Evolutionary conservation across 2,329 filamentous ascomycete genomes (phyloP).

Genomic region (Epichloe gansuensis): DNA sequence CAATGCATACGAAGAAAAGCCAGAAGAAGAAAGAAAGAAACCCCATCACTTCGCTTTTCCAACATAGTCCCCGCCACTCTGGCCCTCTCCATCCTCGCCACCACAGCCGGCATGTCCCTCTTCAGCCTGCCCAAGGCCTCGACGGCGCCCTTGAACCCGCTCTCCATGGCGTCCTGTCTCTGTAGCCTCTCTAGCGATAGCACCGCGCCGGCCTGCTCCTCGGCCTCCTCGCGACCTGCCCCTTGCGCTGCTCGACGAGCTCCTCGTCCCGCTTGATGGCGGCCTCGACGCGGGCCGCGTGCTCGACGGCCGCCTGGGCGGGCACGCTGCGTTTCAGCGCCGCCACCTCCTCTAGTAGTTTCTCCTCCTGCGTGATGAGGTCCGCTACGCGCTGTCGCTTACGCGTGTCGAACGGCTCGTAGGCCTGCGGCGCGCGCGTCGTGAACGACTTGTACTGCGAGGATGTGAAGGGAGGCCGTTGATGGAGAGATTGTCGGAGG

Average conservation of each 20-base stretch:
- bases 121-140: constrained; percentile 40
- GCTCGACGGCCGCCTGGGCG: constrained; percentile 27
- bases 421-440: constrained; percentile 21
- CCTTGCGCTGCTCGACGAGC: constrained; percentile 21
- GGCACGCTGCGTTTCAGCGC: constrained; percentile 44
- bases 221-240: constrained; percentile 10
- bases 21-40: neutral
- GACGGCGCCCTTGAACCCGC: constrained; percentile 34
- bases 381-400: constrained; percentile 47
- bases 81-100: constrained; percentile 54
- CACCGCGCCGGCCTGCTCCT: constrained; percentile 12
- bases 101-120: constrained; percentile 47
- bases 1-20: neutral
- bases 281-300: constrained; percentile 27
- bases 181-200: constrained; percentile 27
- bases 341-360: constrained; percentile 51
- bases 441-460: constrained; percentile 26
- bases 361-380: constrained; percentile 50
- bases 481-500: constrained; percentile 47
- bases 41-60: constrained; percentile 19
- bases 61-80: constrained; percentile 46
- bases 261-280: constrained; percentile 36
- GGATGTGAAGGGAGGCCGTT: constrained; percentile 42
- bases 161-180: constrained; percentile 32
- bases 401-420: constrained; percentile 49